Evolutionary conservation across 495 filamentous ascomycete species (phyloP), one percentile per base, ranked within the genome.

Genomic region (Physcia stellaris): DNA sequence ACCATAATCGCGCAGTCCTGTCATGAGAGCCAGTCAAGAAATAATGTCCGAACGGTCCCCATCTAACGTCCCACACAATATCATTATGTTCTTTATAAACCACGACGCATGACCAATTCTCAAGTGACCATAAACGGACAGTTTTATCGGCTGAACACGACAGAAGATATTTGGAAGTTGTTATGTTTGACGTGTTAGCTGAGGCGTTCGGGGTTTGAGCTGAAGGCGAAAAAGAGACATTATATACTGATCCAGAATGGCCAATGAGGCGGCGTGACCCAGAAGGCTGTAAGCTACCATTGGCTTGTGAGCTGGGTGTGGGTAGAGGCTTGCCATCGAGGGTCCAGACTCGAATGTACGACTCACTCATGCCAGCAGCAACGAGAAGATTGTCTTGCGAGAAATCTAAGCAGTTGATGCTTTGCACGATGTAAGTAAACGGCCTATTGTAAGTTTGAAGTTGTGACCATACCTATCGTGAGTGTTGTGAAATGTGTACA

Each of bases 401-500:
- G 51, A 98, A 92, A 45, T 96, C 88, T 41, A 95, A 66, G 55
- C 83, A 94, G 21, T 83, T 88, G 29, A 94, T 67, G 17, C 88
- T 96, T 47, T 7, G 24, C 11, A 39, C 4, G n/a, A 12, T 9
- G 20, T 7, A 10, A 34, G 12, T 9, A 15, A 19, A 12, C 22
- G 10, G 24, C 3, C 12, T 31, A 39, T 17, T 23, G 4, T 40
- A 39, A 41, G 27, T 26, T 20, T 23, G 32, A n/a, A 24, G 17
- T 27, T n/a, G 12, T 10, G 17, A 34, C 60, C 73, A 64, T 63
- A 93, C 87, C 70, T 77, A 49, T 93, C 83, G 41, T 81, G 73
- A 5, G 84, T 94, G 55, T 98, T 96, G 62, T 98, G 92, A 50
- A 95, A 94, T 0, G 90, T 96, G 50, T 86, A 94, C 81, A 96